Evolutionary conservation across 176 grass and related monocot genomes (phyloP).

Genomic region (Lolium perenne): DNA sequence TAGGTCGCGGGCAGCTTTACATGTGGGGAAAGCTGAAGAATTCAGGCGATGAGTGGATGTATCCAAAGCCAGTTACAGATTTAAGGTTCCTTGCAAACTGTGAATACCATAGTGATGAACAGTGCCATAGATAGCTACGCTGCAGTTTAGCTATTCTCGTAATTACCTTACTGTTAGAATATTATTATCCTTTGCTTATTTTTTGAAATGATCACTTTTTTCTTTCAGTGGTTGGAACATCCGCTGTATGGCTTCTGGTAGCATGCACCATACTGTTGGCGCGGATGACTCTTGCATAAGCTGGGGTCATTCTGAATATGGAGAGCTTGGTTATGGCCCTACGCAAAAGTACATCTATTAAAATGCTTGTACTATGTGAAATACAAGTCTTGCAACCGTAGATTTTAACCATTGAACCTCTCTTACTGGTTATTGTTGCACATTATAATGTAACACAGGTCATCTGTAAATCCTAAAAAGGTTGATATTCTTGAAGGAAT

Average conservation of each 20-base stretch:
- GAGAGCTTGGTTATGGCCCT: conserved; percentile 94
- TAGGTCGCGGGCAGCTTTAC: conserved; percentile 88
- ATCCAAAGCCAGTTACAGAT: conserved; percentile 93
- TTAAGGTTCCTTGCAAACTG: conserved; percentile 66
- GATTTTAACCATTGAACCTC: neutral
- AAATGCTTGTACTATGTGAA: conserved; percentile 29
- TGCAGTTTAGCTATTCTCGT: conserved; percentile 9
- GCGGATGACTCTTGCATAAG: conserved; percentile 96
- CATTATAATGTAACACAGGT: conserved; percentile 56
- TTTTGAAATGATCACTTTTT: conserved; percentile 44
- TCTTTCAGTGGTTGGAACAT: conserved; percentile 92
- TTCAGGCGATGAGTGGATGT: conserved; percentile 95
- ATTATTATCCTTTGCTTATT: neutral
- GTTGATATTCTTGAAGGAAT: conserved; percentile 94
- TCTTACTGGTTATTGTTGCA: neutral
- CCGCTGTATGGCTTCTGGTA: conserved; percentile 97
- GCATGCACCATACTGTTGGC: conserved; percentile 92
- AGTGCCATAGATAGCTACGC: neutral
- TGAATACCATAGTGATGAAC: conserved; percentile 29
- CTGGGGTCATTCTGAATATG: conserved; percentile 71
- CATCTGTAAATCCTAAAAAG: conserved; percentile 94
- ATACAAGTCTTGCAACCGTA: neutral
- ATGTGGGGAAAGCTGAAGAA: conserved; percentile 99
- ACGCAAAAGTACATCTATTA: conserved; percentile 75
- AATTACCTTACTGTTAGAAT: conserved; percentile 30